Evolutionary conservation across 129 eudicot species (phyloP).

Genomic region (Artemisia annua): DNA sequence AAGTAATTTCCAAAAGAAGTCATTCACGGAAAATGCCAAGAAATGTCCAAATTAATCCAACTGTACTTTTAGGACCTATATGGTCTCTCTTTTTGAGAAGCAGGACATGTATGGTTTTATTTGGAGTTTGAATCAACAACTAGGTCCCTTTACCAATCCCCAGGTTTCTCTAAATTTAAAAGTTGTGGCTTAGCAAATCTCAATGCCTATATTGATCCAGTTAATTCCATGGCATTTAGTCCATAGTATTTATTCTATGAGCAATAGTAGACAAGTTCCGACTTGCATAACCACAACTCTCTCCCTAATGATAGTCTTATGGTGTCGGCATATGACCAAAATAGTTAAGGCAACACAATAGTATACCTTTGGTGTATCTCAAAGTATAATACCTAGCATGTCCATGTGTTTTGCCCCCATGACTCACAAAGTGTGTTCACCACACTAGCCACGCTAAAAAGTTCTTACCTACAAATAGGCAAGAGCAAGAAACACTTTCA

Average conservation of each 20-base stretch:
- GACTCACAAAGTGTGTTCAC: background rate
- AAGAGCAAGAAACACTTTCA: constrained; percentile 23
- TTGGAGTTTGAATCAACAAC: background rate
- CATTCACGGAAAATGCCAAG: constrained; percentile 15
- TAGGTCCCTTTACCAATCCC: background rate
- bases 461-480: constrained; percentile 32
- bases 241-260: constrained; percentile 1
- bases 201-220: background rate
- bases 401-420: constrained; percentile 26
- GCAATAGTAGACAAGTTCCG: background rate
- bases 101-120: background rate
- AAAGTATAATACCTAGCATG: constrained; percentile 25
- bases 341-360: constrained; percentile 4
- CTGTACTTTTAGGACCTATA: background rate
- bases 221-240: background rate
- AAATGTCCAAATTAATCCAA: constrained; percentile 6
- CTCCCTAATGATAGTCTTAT: background rate
- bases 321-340: constrained; percentile 13
- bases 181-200: too few species aligned
- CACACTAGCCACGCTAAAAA: constrained; percentile 8
- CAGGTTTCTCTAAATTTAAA: too few species aligned
- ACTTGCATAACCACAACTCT: constrained; percentile 3
- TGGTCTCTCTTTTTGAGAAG: too few species aligned
- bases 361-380: constrained; percentile 24
- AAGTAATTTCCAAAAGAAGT: constrained; percentile 9